Evolutionary conservation across 2,329 filamentous ascomycete species (phyloP), one percentile per base, ranked within the genome.

Genomic region (Ophiobolus disseminans): DNA sequence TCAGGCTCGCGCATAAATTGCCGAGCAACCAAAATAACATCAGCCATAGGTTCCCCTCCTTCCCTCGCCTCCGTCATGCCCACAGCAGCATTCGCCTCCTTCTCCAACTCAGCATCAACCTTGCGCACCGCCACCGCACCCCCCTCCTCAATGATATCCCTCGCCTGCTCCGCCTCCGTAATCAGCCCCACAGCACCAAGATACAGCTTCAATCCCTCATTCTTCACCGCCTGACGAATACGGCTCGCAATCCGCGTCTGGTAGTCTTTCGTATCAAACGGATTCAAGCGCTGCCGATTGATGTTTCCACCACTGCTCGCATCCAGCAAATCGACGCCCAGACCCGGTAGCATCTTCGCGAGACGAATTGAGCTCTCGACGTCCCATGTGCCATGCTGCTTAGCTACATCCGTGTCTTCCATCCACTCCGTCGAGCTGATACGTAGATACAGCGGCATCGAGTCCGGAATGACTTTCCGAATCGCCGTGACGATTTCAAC

Each of bases 1-100:
- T 81, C 80, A 0, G 80, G 79, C 65, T 82, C 80, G 6, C 80
- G 70, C 73, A 83, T 74, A 50, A 83, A 82, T 53, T 83, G 80
- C 34, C 80, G 72, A 0, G 76, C 80, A 26, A 83, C 73, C n/a
- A 82, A 55, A 19, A 82, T 70, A 0, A 77, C 76, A 69, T 83
- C 80, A 0, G 79, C 76, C 73, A 72, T 66, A 0, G 67, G 65
- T 36, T 68, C 65, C 2, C 58, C 54, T 1, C 60, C 66, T 5
- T 60, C 51, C 1, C 41, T 56, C 1, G 59, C 41, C 28, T 76
- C 68, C 0, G 74, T 76, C 66, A 76, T 69, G 13, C 49, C 42
- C 9, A 70, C 51, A 1, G 66, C 66, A 22, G 65, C 58, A 19
- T 62, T 57, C 0, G 72, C 74, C 34, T 70, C 66, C 17, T 58